Conservation (phyloP, 192 early-diverging fungal genomes). For the Blastocladiella britannica region DNA sequence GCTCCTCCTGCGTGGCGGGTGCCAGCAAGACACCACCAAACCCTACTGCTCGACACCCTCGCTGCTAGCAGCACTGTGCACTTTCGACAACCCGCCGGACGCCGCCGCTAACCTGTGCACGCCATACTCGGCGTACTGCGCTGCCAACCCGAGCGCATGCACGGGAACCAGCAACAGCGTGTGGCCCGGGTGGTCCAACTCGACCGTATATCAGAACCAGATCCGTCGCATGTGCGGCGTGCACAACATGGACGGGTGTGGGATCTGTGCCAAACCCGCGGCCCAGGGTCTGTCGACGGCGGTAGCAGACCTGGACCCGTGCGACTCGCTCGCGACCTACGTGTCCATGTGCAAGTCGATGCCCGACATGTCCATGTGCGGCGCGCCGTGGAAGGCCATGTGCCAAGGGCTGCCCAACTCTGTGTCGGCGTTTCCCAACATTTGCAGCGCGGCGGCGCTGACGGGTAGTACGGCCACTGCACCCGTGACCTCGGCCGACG, state of each 20-base stretch:
- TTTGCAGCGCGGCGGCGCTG: background rate
- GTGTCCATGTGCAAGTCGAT: conserved; percentile 32
- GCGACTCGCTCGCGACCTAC: conserved; percentile 34
- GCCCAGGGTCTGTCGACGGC: background rate
- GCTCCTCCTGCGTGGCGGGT: background rate
- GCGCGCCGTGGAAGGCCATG: conserved; percentile 19
- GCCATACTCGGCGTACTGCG: background rate
- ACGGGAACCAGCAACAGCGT: background rate
- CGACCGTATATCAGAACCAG: background rate
- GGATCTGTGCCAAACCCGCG: too few relatives aligned
- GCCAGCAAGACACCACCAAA: background rate
- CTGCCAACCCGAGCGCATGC: background rate
- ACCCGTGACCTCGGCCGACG: too few relatives aligned
- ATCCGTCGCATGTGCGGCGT: background rate
- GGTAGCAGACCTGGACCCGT: conserved; percentile 7
- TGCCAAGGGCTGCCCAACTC: conserved; percentile 16
- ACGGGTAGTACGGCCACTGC: too few relatives aligned
- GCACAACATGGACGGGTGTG: background rate
- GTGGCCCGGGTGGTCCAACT: background rate
- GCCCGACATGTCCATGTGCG: conserved; percentile 41
- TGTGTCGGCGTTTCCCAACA: background rate
- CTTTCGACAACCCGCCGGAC: background rate
- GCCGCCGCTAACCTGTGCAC: background rate
- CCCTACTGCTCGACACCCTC: background rate
- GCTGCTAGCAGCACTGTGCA: background rate